These are phyloP conservation scores for Penicillium brasilianum DNA, from an alignment of 2,329 filamentous ascomycete species.

Conservation along the genomic window DNA sequence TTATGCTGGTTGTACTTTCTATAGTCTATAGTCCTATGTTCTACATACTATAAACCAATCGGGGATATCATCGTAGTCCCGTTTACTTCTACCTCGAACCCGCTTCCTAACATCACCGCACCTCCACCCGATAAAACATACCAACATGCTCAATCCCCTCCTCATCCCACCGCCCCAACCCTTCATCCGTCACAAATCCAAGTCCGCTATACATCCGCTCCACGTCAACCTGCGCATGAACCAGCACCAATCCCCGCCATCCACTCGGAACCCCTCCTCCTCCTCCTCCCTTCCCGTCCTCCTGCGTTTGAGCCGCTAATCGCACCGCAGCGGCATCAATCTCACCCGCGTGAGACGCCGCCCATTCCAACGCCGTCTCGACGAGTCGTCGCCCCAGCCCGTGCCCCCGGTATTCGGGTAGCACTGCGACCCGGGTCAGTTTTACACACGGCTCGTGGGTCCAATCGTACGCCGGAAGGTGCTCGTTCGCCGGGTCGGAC, in stretches of 20 bases:
- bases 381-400: conserved; percentile 71
- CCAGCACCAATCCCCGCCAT: conserved; percentile 77
- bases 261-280: conserved; percentile 49
- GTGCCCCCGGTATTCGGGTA: conserved; percentile 67
- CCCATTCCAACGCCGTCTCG: conserved; percentile 70
- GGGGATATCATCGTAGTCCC: neutral
- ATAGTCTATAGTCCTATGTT: conserved; percentile 4
- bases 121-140: conserved; percentile 67
- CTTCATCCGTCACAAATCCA: conserved; percentile 75
- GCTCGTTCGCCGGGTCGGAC: conserved; percentile 12
- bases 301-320: conserved; percentile 37
- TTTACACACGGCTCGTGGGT: conserved; percentile 77
- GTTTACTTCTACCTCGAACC: no score
- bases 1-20: neutral
- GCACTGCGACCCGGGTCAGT: conserved; percentile 76
- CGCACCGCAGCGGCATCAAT: conserved; percentile 37
- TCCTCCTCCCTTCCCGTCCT: conserved; percentile 27
- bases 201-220: conserved; percentile 69
- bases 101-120: neutral
- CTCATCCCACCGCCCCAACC: conserved; percentile 78
- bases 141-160: conserved; percentile 84
- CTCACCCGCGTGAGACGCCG: conserved; percentile 62
- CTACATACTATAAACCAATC: no score
- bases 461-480: conserved; percentile 51
- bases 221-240: conserved; percentile 76